Percentiles rank a stretch among this genome's conserved stretches.
Evolutionary conservation across 495 filamentous ascomycete species (phyloP).

Genomic region (Penicillium desertorum): DNA sequence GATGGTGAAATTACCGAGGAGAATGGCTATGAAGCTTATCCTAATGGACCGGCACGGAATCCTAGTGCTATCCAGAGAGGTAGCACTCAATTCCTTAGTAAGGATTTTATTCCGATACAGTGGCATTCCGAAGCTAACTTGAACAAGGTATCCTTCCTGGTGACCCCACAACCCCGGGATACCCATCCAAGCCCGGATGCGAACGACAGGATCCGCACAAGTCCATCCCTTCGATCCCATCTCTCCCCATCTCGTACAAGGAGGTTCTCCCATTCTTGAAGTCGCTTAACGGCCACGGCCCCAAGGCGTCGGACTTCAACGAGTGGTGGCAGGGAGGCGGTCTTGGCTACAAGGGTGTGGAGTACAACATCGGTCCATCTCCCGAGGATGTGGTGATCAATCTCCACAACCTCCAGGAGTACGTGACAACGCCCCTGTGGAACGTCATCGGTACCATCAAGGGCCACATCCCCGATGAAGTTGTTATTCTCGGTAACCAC

Average conservation of each 20-base stretch:
- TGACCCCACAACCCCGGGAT: conserved; percentile 86
- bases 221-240: conserved; percentile 81
- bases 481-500: conserved; percentile 92
- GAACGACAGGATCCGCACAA: conserved; percentile 69
- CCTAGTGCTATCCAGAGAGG: conserved; percentile 89
- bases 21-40: conserved; percentile 79
- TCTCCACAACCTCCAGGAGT: conserved; percentile 84
- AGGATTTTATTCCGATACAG: conserved; percentile 12
- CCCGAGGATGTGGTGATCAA: conserved; percentile 74
- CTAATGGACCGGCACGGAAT: conserved; percentile 81
- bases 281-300: conserved; percentile 85
- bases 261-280: conserved; percentile 84
- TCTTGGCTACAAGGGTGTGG: conserved; percentile 75
- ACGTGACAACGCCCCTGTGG: conserved; percentile 87
- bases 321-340: conserved; percentile 70
- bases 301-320: conserved; percentile 74
- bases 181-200: conserved; percentile 86
- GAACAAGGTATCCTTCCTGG: conserved; percentile 58
- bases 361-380: conserved; percentile 90
- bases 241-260: conserved; percentile 83
- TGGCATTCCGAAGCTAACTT: conserved; percentile 1
- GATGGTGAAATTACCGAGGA: conserved; percentile 79
- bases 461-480: conserved; percentile 81
- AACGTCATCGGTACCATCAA: conserved; percentile 95
- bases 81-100: conserved; percentile 82